Percentiles rank a stretch among this genome's conserved stretches.
Conservation (phyloP, 495 filamentous ascomycete species). For the Penicillium soppii region DNA sequence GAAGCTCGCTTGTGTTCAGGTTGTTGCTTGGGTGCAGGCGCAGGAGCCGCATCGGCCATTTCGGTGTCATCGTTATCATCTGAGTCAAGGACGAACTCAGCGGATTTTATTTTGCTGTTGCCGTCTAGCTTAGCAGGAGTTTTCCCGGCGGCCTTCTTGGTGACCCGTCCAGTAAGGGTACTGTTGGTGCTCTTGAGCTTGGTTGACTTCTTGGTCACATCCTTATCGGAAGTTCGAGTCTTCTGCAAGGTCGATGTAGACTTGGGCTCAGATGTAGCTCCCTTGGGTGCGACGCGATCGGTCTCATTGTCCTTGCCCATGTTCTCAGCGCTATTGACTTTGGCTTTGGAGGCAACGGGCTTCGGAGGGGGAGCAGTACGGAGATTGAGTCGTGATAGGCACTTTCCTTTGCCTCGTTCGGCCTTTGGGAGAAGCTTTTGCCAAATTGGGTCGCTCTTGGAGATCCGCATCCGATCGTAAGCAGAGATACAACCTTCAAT, state of each 20-base stretch:
- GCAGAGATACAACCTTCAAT: conserved; percentile 82
- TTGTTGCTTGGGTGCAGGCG: conserved; percentile 9
- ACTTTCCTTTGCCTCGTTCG: conserved; percentile 78
- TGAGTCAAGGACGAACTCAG: conserved; percentile 74
- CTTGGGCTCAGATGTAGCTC: conserved; percentile 53
- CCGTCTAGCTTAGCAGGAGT: conserved; percentile 35
- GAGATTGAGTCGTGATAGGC: conserved; percentile 72
- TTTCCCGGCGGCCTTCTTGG: conserved; percentile 53
- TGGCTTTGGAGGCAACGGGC: conserved; percentile 52
- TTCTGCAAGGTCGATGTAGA: conserved; percentile 54
- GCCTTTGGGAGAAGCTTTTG: conserved; percentile 71
- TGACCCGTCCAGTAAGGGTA: conserved; percentile 49
- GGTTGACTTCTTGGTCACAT: conserved; percentile 59
- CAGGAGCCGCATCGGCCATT: conserved; percentile 38
- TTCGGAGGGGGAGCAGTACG: conserved; percentile 55
- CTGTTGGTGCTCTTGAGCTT: conserved; percentile 54
- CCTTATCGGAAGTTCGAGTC: conserved; percentile 59
- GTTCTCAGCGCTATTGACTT: conserved; percentile 56
- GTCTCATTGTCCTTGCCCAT: conserved; percentile 51
- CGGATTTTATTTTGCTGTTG: conserved; percentile 63
- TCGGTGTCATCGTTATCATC: conserved; percentile 57
- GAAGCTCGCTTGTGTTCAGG: conserved; percentile 12
- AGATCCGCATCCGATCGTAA: conserved; percentile 78
- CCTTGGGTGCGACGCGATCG: conserved; percentile 45
- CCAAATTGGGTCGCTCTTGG: conserved; percentile 72